These are phyloP conservation scores for Aspergillus panamensis DNA, from an alignment of 495 filamentous ascomycete species.

Conservation along the genomic window DNA sequence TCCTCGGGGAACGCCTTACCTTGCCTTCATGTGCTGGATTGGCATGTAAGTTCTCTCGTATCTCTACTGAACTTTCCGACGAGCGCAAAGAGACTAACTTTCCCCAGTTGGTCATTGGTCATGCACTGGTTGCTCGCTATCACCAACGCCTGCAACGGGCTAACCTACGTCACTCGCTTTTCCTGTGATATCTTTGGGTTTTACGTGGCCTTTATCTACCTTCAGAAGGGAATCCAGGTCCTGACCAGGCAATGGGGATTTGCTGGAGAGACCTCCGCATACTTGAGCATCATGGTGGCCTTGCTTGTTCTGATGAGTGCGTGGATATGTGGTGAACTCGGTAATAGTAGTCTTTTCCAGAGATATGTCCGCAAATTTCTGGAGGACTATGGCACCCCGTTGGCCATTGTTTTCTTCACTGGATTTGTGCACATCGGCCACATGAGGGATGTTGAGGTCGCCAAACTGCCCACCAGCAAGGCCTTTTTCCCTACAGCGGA, in stretches of 20 bases:
- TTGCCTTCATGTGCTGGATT: slow-evolving; percentile 84
- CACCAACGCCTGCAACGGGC: slow-evolving; percentile 74
- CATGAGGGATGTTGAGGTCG: slow-evolving; percentile 62
- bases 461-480: slow-evolving; percentile 64
- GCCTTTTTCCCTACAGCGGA: slow-evolving; percentile 81
- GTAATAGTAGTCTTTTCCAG: slow-evolving; percentile 65
- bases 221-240: slow-evolving; percentile 81
- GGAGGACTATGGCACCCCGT: slow-evolving; percentile 78
- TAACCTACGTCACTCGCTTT: slow-evolving; percentile 79
- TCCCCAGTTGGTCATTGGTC: slow-evolving; percentile 63
- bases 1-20: slow-evolving; percentile 65
- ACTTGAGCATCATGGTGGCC: slow-evolving; percentile 69
- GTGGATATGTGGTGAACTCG: slow-evolving; percentile 68
- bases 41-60: slow-evolving; percentile 53
- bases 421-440: slow-evolving; percentile 83
- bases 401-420: slow-evolving; percentile 84
- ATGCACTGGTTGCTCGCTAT: slow-evolving; percentile 79
- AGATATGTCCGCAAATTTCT: slow-evolving; percentile 71
- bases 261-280: slow-evolving; percentile 58
- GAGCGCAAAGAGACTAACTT: slow-evolving; percentile 5
- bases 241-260: slow-evolving; percentile 59
- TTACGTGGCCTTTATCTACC: slow-evolving; percentile 83
- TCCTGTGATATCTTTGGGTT: slow-evolving; percentile 87
- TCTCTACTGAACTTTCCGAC: background rate
- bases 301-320: slow-evolving; percentile 69